A percentile compares a stretch with the other conserved stretches of the same genome.
Evolutionary conservation across 2,329 filamentous ascomycete genomes (phyloP).

Genomic region (Colletotrichum sidae): DNA sequence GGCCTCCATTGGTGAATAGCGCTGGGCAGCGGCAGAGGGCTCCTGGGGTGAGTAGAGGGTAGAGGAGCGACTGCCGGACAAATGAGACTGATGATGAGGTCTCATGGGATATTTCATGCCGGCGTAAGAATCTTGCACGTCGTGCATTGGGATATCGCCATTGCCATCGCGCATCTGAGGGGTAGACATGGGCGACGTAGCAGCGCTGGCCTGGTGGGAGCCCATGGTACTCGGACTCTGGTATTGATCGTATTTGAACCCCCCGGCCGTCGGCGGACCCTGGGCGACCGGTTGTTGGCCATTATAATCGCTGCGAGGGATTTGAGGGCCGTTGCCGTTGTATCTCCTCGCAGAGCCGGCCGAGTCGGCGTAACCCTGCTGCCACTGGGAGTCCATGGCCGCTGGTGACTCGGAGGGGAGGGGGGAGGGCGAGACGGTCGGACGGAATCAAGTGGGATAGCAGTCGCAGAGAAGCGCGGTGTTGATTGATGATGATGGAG

Average conservation of each 20-base stretch:
- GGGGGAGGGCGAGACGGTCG: conserved; percentile 19
- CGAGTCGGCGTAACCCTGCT: conserved; percentile 76
- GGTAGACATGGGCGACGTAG: conserved; percentile 67
- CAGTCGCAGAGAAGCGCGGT: conserved; percentile 23
- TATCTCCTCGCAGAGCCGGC: conserved; percentile 73
- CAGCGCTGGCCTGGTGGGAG: conserved; percentile 57
- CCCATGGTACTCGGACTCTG: conserved; percentile 55
- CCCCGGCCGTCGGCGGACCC: conserved; percentile 60
- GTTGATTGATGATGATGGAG: conserved; percentile 33
- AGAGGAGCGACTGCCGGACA: conserved; percentile 61
- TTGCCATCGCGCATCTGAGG: conserved; percentile 77
- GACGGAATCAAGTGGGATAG: conserved; percentile 16
- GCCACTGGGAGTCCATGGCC: conserved; percentile 61
- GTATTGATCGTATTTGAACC: conserved; percentile 77
- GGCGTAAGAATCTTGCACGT: conserved; percentile 83
- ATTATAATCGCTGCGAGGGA: conserved; percentile 47
- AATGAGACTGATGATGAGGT: conserved; percentile 80
- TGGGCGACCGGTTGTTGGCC: conserved; percentile 38
- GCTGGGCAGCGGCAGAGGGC: conserved; percentile 84
- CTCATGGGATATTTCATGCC: conserved; percentile 88
- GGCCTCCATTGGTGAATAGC: conserved; percentile 96
- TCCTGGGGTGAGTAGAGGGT: conserved; percentile 82
- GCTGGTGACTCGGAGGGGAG: conserved; percentile 36
- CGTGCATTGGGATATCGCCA: conserved; percentile 87
- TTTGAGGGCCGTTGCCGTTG: conserved; percentile 60